Percentiles rank a stretch among this genome's conserved stretches.
Evolutionary conservation across 352 stramenopile genomes (phyloP).

Genomic region (Phytophthora meadii): DNA sequence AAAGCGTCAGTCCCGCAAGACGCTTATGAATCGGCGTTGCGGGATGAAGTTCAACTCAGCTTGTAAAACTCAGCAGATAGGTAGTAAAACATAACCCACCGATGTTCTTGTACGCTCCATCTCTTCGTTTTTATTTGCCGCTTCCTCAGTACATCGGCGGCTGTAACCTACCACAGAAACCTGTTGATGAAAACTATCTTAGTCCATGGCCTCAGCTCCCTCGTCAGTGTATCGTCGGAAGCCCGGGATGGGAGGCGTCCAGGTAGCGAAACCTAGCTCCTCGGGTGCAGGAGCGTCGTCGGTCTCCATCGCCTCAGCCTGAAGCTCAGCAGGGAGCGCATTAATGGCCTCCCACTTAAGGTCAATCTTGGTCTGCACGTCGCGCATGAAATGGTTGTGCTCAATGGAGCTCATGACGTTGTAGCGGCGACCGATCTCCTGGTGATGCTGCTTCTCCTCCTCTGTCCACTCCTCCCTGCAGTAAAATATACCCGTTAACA

Average conservation of each 20-base stretch:
- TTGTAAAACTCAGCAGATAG: constrained; percentile 18
- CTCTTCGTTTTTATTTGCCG: constrained; percentile 38
- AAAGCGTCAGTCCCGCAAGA: constrained; percentile 5
- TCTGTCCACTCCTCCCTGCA: constrained; percentile 79
- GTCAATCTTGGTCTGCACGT: constrained; percentile 93
- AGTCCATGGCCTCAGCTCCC: constrained; percentile 36
- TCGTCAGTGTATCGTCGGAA: constrained; percentile 88
- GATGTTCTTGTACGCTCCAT: constrained; percentile 16
- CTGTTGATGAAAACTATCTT: constrained; percentile 7
- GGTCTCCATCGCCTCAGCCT: constrained; percentile 78
- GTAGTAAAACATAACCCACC: constrained; percentile 27
- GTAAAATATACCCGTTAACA: not conserved
- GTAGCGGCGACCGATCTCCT: constrained; percentile 84
- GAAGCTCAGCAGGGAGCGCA: constrained; percentile 78
- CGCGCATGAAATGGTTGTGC: constrained; percentile 90
- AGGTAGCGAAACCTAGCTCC: constrained; percentile 80
- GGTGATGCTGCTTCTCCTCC: constrained; percentile 78
- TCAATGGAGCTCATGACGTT: constrained; percentile 82
- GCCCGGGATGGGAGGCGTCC: constrained; percentile 87
- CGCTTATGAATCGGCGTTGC: constrained; percentile 11
- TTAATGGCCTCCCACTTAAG: constrained; percentile 93
- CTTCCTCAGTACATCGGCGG: constrained; percentile 24
- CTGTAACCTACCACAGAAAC: constrained; percentile 15
- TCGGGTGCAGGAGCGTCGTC: constrained; percentile 72
- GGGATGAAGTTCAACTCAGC: constrained; percentile 16